phyloP scores from a whole-genome alignment of 306 rosid genomes.

The Luffa aegyptiaca region DNA sequence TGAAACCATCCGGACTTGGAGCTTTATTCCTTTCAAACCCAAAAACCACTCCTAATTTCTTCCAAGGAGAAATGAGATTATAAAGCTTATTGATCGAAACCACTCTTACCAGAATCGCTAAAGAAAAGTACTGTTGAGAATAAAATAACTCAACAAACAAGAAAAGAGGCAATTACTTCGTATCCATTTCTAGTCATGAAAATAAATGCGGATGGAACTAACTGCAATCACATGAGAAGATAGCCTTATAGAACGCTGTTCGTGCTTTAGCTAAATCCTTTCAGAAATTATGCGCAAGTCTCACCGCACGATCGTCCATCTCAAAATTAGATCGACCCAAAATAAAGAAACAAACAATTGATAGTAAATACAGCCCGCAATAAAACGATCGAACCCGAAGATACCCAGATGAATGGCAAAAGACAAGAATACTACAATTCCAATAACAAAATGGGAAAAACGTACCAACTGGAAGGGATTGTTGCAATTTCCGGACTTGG shows the following conservation, averaged over 20 bases:
- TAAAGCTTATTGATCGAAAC: not conserved
- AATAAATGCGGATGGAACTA: not conserved
- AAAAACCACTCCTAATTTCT: not conserved
- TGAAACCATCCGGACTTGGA: not conserved
- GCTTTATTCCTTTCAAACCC: not conserved
- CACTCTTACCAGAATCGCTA: not conserved
- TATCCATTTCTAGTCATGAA: not conserved
- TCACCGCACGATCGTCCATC: not conserved
- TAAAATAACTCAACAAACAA: not conserved
- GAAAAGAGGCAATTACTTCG: not conserved
- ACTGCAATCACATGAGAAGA: not conserved
- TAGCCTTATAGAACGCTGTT: not conserved
- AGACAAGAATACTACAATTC: not conserved
- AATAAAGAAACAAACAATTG: not conserved
- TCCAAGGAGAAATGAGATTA: not conserved
- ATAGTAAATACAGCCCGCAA: not conserved
- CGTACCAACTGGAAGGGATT: constrained; percentile 70
- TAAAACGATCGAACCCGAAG: not conserved
- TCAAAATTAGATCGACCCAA: not conserved
- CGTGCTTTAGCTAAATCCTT: not conserved
- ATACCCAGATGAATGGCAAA: not conserved
- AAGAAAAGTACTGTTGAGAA: not conserved
- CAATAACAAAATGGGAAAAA: not conserved
- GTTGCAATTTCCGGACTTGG: constrained; percentile 44
- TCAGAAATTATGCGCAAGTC: not conserved